A percentile compares a stretch with the other conserved stretches of the same genome.
These are phyloP conservation scores for Podospora australis DNA, from an alignment of 495 filamentous ascomycete species.

Conservation along the genomic window DNA sequence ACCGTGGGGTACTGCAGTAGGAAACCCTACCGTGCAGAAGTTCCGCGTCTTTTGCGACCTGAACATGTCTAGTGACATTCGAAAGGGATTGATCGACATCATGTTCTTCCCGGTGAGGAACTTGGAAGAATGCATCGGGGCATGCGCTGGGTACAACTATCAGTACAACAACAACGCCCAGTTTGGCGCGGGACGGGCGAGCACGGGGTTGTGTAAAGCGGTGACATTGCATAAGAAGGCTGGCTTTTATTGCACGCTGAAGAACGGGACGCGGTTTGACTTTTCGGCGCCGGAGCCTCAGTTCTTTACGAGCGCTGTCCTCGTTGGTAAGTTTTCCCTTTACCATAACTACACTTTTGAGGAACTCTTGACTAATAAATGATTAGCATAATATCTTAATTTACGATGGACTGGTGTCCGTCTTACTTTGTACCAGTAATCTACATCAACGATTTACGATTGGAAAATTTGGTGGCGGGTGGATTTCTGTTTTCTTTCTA, in stretches of 20 bases:
- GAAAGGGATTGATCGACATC: neutral
- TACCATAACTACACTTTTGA: no score
- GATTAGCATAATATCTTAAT: no score
- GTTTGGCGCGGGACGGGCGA: neutral
- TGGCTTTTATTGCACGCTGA: neutral
- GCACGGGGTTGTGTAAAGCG: neutral
- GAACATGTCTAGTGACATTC: neutral
- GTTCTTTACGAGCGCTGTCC: neutral
- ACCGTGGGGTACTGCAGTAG: neutral
- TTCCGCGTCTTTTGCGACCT: neutral
- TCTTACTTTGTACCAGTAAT: no score
- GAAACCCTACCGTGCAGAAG: neutral
- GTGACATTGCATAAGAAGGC: neutral
- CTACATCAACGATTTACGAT: no score
- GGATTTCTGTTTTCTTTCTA: no score
- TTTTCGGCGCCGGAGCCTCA: neutral
- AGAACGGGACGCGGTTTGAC: neutral
- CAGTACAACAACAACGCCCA: neutral
- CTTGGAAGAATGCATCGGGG: neutral
- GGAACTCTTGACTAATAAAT: no score
- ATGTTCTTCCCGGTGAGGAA: neutral
- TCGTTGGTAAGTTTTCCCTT: no score
- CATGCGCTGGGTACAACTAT: neutral
- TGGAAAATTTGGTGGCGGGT: no score
- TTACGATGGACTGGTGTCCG: no score